These are phyloP conservation scores for Aspergillus candidus DNA, from an alignment of 2,329 filamentous ascomycete species.

Conservation along the genomic window DNA sequence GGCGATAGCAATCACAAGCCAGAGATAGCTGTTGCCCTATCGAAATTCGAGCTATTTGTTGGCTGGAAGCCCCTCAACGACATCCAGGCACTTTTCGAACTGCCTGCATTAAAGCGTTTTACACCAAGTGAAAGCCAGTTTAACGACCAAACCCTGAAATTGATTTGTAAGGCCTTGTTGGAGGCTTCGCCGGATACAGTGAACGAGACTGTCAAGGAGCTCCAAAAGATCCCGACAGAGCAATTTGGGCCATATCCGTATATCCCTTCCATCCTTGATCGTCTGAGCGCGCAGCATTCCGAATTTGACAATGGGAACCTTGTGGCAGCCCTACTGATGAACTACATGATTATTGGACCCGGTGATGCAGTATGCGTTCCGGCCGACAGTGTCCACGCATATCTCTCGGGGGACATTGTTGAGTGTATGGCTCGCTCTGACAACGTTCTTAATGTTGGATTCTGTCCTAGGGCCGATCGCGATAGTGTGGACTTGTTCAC, in stretches of 20 bases:
- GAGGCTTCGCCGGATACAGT: conserved; percentile 48
- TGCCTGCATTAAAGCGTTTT: conserved; percentile 51
- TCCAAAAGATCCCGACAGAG: conserved; percentile 45
- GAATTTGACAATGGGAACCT: conserved; percentile 60
- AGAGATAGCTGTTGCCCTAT: conserved; percentile 67
- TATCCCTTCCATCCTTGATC: conserved; percentile 59
- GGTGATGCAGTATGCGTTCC: conserved; percentile 66
- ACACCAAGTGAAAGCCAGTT: conserved; percentile 46
- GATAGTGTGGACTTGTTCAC: conserved; percentile 60
- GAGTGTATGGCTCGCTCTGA: conserved; percentile 73
- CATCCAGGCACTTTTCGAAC: conserved; percentile 53
- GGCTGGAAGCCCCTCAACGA: conserved; percentile 63
- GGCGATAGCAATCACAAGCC: conserved; percentile 72
- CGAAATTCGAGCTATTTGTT: conserved; percentile 68
- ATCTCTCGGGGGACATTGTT: conserved; percentile 66
- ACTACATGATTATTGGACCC: conserved; percentile 60
- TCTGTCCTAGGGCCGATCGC: conserved; percentile 62
- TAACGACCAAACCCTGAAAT: conserved; percentile 53
- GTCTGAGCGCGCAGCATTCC: conserved; percentile 60
- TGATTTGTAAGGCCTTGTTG: conserved; percentile 52
- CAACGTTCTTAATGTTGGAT: conserved; percentile 69
- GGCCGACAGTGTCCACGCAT: conserved; percentile 68
- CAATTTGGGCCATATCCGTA: conserved; percentile 50
- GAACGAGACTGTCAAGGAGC: conserved; percentile 46
- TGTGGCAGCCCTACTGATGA: conserved; percentile 67